These are phyloP conservation scores for Podospora australis DNA, from an alignment of 495 filamentous ascomycete genomes.

Conservation along the genomic window DNA sequence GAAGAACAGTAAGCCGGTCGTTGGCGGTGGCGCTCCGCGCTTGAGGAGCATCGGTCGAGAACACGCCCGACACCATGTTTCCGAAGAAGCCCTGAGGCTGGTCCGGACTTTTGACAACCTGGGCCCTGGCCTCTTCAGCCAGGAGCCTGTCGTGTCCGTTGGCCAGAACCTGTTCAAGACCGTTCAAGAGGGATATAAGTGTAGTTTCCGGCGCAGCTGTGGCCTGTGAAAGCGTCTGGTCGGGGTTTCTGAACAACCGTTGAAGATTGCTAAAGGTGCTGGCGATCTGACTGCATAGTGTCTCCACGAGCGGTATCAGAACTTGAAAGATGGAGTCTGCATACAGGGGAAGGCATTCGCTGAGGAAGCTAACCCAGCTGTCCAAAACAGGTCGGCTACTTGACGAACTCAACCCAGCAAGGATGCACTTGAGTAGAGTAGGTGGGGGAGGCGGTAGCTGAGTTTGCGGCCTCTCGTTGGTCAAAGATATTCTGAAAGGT, in stretches of 20 bases:
- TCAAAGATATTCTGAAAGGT: constrained; percentile 15
- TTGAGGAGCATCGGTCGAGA: constrained; percentile 70
- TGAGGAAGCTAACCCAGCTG: constrained; percentile 84
- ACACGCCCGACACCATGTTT: constrained; percentile 93
- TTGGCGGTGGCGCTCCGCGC: constrained; percentile 77
- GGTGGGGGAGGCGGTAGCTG: constrained; percentile 53
- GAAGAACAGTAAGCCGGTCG: constrained; percentile 80
- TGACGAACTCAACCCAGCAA: constrained; percentile 69
- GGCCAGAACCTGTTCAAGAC: constrained; percentile 83
- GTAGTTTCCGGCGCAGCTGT: constrained; percentile 54
- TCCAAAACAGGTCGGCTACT: constrained; percentile 74
- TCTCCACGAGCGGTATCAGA: constrained; percentile 82
- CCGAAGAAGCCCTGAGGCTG: constrained; percentile 90
- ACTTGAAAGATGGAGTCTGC: constrained; percentile 80
- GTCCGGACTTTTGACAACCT: constrained; percentile 69
- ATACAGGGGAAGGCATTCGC: constrained; percentile 77
- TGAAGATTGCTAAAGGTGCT: constrained; percentile 60
- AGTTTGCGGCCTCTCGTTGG: constrained; percentile 26
- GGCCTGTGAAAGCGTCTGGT: constrained; percentile 22
- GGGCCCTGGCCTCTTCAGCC: constrained; percentile 62
- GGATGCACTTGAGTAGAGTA: constrained; percentile 72
- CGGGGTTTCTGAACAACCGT: constrained; percentile 43
- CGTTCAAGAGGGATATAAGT: constrained; percentile 74
- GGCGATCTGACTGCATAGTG: constrained; percentile 69
- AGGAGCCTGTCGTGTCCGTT: constrained; percentile 79